A percentile compares a stretch with the other conserved stretches of the same genome.
phyloP scores from a whole-genome alignment of 768 basidiomycete genomes.

The Collybia sp. region DNA sequence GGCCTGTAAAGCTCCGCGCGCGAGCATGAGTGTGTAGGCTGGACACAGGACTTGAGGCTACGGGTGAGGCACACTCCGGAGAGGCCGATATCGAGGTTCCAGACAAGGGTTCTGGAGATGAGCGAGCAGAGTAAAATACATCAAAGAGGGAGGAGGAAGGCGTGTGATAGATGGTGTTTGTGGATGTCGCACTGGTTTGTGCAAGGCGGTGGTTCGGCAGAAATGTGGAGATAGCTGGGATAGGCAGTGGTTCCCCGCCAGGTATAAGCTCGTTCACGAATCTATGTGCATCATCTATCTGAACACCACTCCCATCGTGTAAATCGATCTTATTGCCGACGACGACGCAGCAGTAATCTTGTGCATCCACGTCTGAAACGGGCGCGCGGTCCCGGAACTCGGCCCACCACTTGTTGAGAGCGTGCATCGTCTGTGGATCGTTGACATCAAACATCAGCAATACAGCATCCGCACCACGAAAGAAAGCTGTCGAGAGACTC shows the following conservation, averaged over 20 bases:
- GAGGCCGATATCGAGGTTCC: conserved; percentile 15
- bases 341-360: conserved; percentile 67
- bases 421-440: conserved; percentile 50
- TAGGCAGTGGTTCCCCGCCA: conserved; percentile 11
- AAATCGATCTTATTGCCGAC: conserved; percentile 82
- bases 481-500: conserved; percentile 76
- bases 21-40: conserved; percentile 50
- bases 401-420: conserved; percentile 71
- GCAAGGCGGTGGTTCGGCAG: conserved; percentile 9
- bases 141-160: conserved; percentile 77
- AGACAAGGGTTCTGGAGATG: conserved; percentile 45
- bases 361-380: conserved; percentile 54
- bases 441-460: conserved; percentile 82
- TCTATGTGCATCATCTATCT: conserved; percentile 38
- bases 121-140: conserved; percentile 52
- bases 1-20: conserved; percentile 54
- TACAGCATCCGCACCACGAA: conserved; percentile 80
- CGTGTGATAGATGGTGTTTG: conserved; percentile 66
- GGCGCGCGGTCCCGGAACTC: conserved; percentile 71
- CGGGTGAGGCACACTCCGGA: conserved; percentile 21
- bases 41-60: conserved; percentile 32
- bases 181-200: conserved; percentile 45
- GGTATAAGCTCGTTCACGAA: conserved; percentile 62
- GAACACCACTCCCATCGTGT: conserved; percentile 20
- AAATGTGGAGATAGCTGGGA: conserved; percentile 9